Evolutionary conservation across 164 flowering plant species (phyloP).

Genomic region (Stephania yunnanensis): DNA sequence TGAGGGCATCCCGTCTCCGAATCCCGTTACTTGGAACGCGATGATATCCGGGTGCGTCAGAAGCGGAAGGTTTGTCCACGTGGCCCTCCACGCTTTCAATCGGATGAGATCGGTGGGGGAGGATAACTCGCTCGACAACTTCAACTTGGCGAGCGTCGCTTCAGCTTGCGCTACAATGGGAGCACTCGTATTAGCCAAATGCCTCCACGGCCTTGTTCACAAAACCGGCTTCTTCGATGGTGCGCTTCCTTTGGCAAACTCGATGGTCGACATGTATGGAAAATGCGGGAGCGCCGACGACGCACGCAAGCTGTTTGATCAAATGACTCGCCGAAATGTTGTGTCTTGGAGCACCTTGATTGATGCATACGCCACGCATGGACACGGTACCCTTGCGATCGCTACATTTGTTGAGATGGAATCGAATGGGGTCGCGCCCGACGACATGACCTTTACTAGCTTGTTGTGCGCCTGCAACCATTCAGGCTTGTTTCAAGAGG

Average conservation of each 20-base stretch:
- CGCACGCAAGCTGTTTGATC: slow-evolving; percentile 18
- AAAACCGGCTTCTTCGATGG: slow-evolving; percentile 12
- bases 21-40: slow-evolving; percentile 18
- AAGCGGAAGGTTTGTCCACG: slow-evolving; percentile 10
- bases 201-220: slow-evolving; percentile 16
- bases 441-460: slow-evolving; percentile 20
- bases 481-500: slow-evolving; percentile 17
- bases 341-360: slow-evolving; percentile 26
- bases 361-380: slow-evolving; percentile 19
- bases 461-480: slow-evolving; percentile 22
- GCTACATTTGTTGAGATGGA: slow-evolving; percentile 14
- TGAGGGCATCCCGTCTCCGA: slow-evolving; percentile 6
- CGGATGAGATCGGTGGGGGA: slow-evolving; percentile 9
- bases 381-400: slow-evolving; percentile 13
- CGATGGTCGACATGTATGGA: slow-evolving; percentile 23
- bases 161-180: slow-evolving; percentile 22
- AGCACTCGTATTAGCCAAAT: slow-evolving; percentile 16
- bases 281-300: slow-evolving; percentile 17
- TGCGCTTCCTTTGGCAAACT: slow-evolving; percentile 17
- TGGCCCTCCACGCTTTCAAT: slow-evolving; percentile 9
- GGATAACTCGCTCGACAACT: slow-evolving; percentile 10
- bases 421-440: slow-evolving; percentile 13
- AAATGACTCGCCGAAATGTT: slow-evolving; percentile 15
- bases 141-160: slow-evolving; percentile 15
- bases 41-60: slow-evolving; percentile 21